phyloP scores from a whole-genome alignment of 495 filamentous ascomycete genomes.

The Haplographium delicatum region DNA sequence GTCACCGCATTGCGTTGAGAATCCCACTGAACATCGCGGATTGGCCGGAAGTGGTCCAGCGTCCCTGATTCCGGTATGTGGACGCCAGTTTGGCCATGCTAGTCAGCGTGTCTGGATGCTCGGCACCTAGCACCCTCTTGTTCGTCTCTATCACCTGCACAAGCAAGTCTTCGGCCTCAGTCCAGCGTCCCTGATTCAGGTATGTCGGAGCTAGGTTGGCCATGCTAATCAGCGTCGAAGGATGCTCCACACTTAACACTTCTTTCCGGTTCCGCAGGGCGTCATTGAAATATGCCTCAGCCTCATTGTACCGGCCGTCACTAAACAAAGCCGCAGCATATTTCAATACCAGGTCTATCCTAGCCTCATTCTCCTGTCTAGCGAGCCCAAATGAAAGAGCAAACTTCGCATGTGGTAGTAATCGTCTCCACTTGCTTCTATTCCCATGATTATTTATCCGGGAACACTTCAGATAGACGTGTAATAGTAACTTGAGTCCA shows the following conservation, averaged over 20 bases:
- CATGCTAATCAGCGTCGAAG: slow-evolving; percentile 30
- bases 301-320: slow-evolving; percentile 16
- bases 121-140: neutral
- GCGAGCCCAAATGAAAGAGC: slow-evolving; percentile 6
- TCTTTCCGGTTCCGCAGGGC: slow-evolving; percentile 21
- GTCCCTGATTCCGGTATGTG: slow-evolving; percentile 2
- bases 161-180: neutral
- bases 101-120: neutral
- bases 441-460: slow-evolving; percentile 10
- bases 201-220: slow-evolving; percentile 29
- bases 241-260: slow-evolving; percentile 23
- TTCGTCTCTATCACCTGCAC: neutral
- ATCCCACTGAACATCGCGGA: no score
- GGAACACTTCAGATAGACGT: slow-evolving; percentile 13
- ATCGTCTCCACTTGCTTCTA: slow-evolving; percentile 13
- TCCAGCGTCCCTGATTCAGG: slow-evolving; percentile 6
- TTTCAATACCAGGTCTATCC: slow-evolving; percentile 2
- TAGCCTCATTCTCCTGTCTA: slow-evolving; percentile 3
- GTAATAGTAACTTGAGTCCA: slow-evolving; percentile 6
- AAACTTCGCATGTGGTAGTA: slow-evolving; percentile 12
- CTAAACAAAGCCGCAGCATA: slow-evolving; percentile 1
- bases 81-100: neutral
- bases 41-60: no score
- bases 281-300: slow-evolving; percentile 8
- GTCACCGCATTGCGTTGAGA: no score